Conservation (phyloP, 179 eudicot genomes). For the Nepenthes alata region DNA sequence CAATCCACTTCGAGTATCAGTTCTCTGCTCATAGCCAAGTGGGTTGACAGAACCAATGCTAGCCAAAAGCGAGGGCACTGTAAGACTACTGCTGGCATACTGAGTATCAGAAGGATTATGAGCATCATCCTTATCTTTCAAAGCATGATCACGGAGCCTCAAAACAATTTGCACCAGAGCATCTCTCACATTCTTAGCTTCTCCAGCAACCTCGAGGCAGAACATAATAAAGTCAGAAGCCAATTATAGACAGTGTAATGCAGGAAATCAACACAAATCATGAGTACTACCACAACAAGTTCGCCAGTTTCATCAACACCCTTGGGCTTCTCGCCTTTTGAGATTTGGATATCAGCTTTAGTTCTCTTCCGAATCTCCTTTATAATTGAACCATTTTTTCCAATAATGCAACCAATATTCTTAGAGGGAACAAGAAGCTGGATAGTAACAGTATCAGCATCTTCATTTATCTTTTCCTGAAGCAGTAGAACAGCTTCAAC, state of each 20-base stretch:
- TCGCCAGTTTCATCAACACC: constrained; percentile 55
- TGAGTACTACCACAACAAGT: constrained; percentile 49
- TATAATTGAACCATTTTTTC: constrained; percentile 78
- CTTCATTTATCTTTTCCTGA: constrained; percentile 90
- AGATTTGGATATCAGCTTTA: constrained; percentile 65
- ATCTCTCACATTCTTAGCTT: constrained; percentile 73
- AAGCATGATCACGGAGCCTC: constrained; percentile 77
- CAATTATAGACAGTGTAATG: not conserved
- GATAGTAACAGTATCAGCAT: constrained; percentile 49
- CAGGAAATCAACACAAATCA: not conserved
- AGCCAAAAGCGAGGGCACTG: constrained; percentile 46
- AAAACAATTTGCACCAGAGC: constrained; percentile 81
- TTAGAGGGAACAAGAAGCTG: constrained; percentile 65
- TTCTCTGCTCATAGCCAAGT: constrained; percentile 64
- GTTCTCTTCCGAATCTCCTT: constrained; percentile 81
- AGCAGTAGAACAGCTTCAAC: constrained; percentile 89
- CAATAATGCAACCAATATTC: constrained; percentile 81
- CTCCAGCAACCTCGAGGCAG: constrained; percentile 58
- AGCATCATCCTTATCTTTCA: constrained; percentile 50
- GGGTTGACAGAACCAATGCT: constrained; percentile 35
- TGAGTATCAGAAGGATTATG: constrained; percentile 46
- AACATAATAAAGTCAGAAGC: not conserved
- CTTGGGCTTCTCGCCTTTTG: constrained; percentile 61
- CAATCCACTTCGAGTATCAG: constrained; percentile 44
- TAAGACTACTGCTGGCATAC: constrained; percentile 37